Conservation (phyloP, 257 asterid species). For the Asclepias syriaca region DNA sequence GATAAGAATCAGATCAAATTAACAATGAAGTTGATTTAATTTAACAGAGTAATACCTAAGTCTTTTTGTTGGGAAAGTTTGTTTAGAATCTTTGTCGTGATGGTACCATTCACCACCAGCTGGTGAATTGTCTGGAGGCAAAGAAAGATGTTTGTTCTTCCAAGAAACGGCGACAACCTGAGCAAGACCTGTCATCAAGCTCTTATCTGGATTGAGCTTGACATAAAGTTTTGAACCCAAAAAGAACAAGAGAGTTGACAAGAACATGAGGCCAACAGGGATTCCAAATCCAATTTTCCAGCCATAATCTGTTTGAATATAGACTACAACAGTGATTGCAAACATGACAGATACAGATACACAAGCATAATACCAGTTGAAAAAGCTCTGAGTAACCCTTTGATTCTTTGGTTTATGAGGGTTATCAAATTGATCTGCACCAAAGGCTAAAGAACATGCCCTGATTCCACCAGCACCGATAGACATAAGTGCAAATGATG, state of each 20-base stretch:
- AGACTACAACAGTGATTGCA: slow-evolving; percentile 48
- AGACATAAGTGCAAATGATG: slow-evolving; percentile 51
- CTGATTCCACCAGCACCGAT: slow-evolving; percentile 70
- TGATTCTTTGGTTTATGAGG: slow-evolving; percentile 45
- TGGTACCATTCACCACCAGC: slow-evolving; percentile 23
- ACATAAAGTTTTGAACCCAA: slow-evolving; percentile 45
- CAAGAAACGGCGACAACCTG: slow-evolving; percentile 43
- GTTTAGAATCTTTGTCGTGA: slow-evolving; percentile 28
- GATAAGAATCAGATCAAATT: no score
- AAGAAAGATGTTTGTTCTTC: slow-evolving; percentile 37
- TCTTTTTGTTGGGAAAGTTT: slow-evolving; percentile 31
- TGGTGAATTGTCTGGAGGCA: slow-evolving; percentile 15
- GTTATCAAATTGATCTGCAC: slow-evolving; percentile 69
- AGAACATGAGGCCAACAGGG: slow-evolving; percentile 50
- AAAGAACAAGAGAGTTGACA: slow-evolving; percentile 39
- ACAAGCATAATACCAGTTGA: slow-evolving; percentile 65
- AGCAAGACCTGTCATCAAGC: slow-evolving; percentile 48
- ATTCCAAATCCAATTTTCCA: slow-evolving; percentile 70
- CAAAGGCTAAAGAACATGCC: slow-evolving; percentile 75
- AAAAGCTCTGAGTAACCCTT: slow-evolving; percentile 50
- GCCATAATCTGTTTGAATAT: slow-evolving; percentile 45
- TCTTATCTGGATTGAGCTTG: slow-evolving; percentile 40
- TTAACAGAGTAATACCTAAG: slow-evolving; percentile 31
- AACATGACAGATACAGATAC: slow-evolving; percentile 45
- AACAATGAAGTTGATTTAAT: not conserved